phyloP scores from a whole-genome alignment of 768 basidiomycete species.

The Lentinula sp. region DNA sequence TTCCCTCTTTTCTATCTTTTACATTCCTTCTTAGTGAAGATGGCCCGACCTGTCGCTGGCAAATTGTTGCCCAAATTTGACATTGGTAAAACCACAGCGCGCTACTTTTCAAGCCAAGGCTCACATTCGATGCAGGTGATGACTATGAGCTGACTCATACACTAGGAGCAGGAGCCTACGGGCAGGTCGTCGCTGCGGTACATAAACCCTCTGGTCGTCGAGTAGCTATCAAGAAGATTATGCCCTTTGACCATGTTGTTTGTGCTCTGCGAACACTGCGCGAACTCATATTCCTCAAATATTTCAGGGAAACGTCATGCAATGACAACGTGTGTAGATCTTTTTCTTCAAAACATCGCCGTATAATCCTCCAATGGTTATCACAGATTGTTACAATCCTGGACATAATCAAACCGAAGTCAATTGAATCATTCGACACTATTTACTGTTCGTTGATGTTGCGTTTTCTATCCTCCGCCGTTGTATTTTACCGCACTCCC shows the following conservation, averaged over 20 bases:
- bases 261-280: slow-evolving; percentile 85
- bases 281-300: slow-evolving; percentile 81
- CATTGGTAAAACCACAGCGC: background rate
- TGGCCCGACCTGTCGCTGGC: background rate
- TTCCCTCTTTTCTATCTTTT: background rate
- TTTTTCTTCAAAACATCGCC: slow-evolving; percentile 11
- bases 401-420: slow-evolving; percentile 80
- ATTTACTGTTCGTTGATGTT: slow-evolving; percentile 54
- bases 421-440: slow-evolving; percentile 80
- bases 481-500: slow-evolving; percentile 6
- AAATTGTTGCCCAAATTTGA: background rate
- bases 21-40: background rate
- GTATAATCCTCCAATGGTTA: slow-evolving; percentile 3
- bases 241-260: slow-evolving; percentile 94
- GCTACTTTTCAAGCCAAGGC: background rate
- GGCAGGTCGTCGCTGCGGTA: slow-evolving; percentile 90
- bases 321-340: slow-evolving; percentile 68
- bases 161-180: slow-evolving; percentile 89
- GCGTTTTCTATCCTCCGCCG: background rate
- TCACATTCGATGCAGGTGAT: slow-evolving; percentile 35
- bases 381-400: slow-evolving; percentile 81
- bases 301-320: slow-evolving; percentile 70
- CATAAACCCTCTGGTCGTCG: slow-evolving; percentile 83
- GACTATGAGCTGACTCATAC: slow-evolving; percentile 84
- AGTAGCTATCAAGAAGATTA: slow-evolving; percentile 96